A percentile compares a stretch with the other conserved stretches of the same genome.
Evolutionary conservation across 805 yeast species (phyloP).

Genomic region (Yarrowia porcina): DNA sequence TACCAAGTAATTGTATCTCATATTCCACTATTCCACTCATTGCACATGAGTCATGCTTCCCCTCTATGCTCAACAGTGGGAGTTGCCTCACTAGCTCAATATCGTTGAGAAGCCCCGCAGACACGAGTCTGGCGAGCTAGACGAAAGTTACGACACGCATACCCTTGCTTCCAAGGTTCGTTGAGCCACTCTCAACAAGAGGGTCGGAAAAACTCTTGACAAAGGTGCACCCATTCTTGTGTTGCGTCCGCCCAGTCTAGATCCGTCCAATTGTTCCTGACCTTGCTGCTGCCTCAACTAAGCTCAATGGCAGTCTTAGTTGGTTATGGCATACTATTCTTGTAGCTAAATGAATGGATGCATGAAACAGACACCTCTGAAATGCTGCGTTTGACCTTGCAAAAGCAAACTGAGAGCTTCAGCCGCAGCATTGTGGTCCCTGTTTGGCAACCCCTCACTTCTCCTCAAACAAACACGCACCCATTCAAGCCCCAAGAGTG

Average conservation of each 20-base stretch:
- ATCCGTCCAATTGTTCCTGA: too few species aligned
- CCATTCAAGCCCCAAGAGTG: neutral
- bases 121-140: conserved; percentile 23
- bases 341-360: too few species aligned
- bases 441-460: neutral
- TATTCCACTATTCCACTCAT: too few species aligned
- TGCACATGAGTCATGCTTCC: conserved; percentile 14
- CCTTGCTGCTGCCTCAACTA: neutral
- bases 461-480: neutral
- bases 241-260: too few species aligned
- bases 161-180: neutral
- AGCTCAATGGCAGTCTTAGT: neutral
- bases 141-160: conserved; percentile 25
- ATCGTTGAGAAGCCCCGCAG: conserved; percentile 25
- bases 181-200: conserved; percentile 16
- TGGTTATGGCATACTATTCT: too few species aligned
- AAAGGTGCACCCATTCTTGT: too few species aligned
- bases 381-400: neutral
- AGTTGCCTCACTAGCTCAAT: conserved; percentile 1
- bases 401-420: neutral
- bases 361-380: neutral
- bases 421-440: neutral
- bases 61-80: conserved; percentile 12
- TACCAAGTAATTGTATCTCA: too few species aligned
- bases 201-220: conserved; percentile 10